phyloP scores from a whole-genome alignment of 139 green algal genomes.

The Asterochloris sp. region DNA sequence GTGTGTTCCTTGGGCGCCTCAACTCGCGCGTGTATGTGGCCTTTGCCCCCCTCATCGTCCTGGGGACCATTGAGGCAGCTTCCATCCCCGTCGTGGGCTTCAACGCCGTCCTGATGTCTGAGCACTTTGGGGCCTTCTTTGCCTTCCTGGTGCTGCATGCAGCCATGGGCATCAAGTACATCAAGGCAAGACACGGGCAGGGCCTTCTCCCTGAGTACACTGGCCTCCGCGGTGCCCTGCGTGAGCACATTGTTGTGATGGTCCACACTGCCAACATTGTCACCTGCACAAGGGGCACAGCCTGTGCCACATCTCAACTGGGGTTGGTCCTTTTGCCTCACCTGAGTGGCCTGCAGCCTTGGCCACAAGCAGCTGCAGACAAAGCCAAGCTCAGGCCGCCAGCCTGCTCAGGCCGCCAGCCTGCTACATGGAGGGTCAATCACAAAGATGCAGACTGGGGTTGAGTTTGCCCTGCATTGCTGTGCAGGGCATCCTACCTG shows the following conservation, averaged over 20 bases:
- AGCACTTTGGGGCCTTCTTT: conserved; percentile 95
- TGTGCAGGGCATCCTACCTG: conserved; percentile 47
- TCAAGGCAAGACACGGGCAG: conserved; percentile 32
- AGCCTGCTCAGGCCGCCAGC: no score
- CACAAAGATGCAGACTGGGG: no score
- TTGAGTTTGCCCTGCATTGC: no score
- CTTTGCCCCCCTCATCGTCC: conserved; percentile 75
- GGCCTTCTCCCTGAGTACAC: not conserved
- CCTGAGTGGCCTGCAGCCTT: not conserved
- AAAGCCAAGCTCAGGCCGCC: no score
- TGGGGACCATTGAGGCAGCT: conserved; percentile 77
- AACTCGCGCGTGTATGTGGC: conserved; percentile 74
- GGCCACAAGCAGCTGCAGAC: no score
- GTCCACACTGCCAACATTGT: no score
- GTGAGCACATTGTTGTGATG: not conserved
- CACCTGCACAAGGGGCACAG: no score
- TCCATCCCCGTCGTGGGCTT: conserved; percentile 94
- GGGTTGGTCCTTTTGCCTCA: not conserved
- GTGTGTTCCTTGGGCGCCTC: conserved; percentile 64
- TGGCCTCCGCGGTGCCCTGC: not conserved
- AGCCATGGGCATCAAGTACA: conserved; percentile 60
- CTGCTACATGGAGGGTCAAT: no score
- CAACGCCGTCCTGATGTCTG: conserved; percentile 92
- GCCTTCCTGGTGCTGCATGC: conserved; percentile 79
- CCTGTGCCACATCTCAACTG: not conserved